Percentiles rank a stretch among this genome's conserved stretches.
These are phyloP conservation scores for Lantana camara DNA, from an alignment of 257 asterid genomes.

Conservation along the genomic window DNA sequence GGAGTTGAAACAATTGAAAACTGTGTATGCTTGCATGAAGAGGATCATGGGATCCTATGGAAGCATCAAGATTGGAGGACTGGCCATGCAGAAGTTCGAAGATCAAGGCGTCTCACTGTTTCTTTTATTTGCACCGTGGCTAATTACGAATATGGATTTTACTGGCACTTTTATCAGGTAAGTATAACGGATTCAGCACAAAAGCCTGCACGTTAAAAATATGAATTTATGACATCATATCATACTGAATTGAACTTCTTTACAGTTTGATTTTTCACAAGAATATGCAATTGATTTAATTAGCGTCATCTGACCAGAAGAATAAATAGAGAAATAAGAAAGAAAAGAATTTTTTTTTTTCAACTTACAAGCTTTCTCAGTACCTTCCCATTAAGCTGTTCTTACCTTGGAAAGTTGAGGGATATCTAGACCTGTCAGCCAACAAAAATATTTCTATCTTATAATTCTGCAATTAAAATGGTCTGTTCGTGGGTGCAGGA, in stretches of 20 bases:
- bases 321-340: not conserved
- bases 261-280: slow-evolving; percentile 1
- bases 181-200: slow-evolving; percentile 26
- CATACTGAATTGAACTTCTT: slow-evolving; percentile 3
- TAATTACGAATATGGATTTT: slow-evolving; percentile 94
- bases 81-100: slow-evolving; percentile 87
- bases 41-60: slow-evolving; percentile 96
- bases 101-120: slow-evolving; percentile 96
- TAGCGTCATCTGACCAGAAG: not conserved
- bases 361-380: slow-evolving; percentile 1
- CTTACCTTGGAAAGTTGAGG: slow-evolving; percentile 1
- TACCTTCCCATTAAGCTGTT: slow-evolving; percentile 5
- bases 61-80: slow-evolving; percentile 99
- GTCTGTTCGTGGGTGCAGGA: slow-evolving; percentile 55
- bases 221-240: slow-evolving; percentile 17
- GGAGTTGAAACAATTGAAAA: slow-evolving; percentile 94
- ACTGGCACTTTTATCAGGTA: slow-evolving; percentile 98
- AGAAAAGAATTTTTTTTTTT: not conserved
- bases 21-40: slow-evolving; percentile 97
- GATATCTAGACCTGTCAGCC: not conserved
- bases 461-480: slow-evolving; percentile 14
- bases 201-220: slow-evolving; percentile 15
- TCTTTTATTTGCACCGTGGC: slow-evolving; percentile 96
- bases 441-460: not conserved
- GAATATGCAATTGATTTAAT: slow-evolving; percentile 2